Evolutionary conservation across 805 yeast genomes (phyloP), one percentile per base, ranked within the genome.

Genomic region (Zygosaccharomyces pseudorouxii): DNA sequence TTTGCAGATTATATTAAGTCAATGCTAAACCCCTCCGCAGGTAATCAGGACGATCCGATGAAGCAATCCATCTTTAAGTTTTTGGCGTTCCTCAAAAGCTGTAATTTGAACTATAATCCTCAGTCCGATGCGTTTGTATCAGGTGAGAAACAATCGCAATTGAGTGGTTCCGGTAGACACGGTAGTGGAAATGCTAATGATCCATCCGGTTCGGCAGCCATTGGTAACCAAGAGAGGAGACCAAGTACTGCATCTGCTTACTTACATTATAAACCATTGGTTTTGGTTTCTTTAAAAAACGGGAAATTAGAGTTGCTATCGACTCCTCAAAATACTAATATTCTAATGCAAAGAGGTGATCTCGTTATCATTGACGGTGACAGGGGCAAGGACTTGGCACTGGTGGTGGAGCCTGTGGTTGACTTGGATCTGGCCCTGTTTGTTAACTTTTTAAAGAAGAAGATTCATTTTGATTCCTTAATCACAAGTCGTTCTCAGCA

Each of bases 351-450:
- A 52, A 72, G 78, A 39, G 73, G 78, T 48, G 93, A 86, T 65
- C 72, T 86, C 59, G 86, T 85, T 8, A 80, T 86, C 16, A 84
- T 84, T 48, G 93, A 86, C 67, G 95, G 93, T 47, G 95, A 86
- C 63, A 73, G 93, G 52, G 95, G 95, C 25, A 84, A 84, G 58
- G 95, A 86, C 64, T 65, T 86, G 53, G 92, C 82, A 8, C 77
- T 81, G 77, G 80, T 86, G 38, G 68, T 85, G 25, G 85, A 83
- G 52, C 88, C 92, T 0, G 64, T 73, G 37, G 75, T 85, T 27
- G 76, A 74, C 38, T 72, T 84, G 48, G 78, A 82, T 50, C 71
- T 82, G 63, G 92, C 92, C 2, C 73, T 85, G 42, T 73, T 86
- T 50, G 77, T 86, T 60, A 85, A 85, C 58, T 86, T 84, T 57